Evolutionary conservation across 1,284 basidiomycete genomes (phyloP).

Genomic region (Trametes polyzona): DNA sequence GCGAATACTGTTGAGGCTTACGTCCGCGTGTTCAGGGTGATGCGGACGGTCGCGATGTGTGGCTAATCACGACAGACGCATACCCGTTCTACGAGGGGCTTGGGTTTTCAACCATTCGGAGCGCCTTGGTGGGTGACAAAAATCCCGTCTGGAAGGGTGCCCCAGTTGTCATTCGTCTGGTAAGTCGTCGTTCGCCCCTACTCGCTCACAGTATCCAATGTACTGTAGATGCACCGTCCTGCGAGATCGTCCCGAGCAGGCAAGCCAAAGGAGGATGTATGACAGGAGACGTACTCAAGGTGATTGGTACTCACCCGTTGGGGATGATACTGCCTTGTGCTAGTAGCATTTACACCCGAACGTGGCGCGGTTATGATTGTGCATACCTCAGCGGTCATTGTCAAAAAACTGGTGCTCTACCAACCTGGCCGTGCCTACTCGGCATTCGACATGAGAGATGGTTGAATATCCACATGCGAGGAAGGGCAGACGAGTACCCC

Average conservation of each 20-base stretch:
- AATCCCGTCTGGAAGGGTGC: conserved; percentile 13
- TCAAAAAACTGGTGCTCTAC: too few species aligned
- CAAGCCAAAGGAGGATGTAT: too few species aligned
- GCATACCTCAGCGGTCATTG: too few species aligned
- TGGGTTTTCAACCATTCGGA: conserved; percentile 7
- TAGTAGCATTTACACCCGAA: too few species aligned
- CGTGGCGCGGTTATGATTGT: too few species aligned
- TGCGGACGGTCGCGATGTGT: conserved; percentile 14
- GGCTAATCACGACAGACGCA: conserved; percentile 18
- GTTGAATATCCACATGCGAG: too few species aligned
- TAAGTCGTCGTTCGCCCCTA: not conserved
- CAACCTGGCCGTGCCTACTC: too few species aligned
- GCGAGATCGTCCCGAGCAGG: not conserved
- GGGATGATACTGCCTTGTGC: too few species aligned
- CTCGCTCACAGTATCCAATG: not conserved
- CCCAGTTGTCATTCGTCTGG: conserved; percentile 14
- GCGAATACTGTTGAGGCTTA: not conserved
- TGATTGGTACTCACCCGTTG: too few species aligned
- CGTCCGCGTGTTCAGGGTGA: conserved; percentile 13
- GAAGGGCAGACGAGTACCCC: too few species aligned
- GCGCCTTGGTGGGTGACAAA: not conserved
- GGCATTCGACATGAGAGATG: too few species aligned
- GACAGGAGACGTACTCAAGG: too few species aligned
- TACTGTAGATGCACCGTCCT: conserved; percentile 13
- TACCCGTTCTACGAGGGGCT: conserved; percentile 13